Conservation (phyloP, 2,329 filamentous ascomycete species). For the Monosporascus cannonballus region DNA sequence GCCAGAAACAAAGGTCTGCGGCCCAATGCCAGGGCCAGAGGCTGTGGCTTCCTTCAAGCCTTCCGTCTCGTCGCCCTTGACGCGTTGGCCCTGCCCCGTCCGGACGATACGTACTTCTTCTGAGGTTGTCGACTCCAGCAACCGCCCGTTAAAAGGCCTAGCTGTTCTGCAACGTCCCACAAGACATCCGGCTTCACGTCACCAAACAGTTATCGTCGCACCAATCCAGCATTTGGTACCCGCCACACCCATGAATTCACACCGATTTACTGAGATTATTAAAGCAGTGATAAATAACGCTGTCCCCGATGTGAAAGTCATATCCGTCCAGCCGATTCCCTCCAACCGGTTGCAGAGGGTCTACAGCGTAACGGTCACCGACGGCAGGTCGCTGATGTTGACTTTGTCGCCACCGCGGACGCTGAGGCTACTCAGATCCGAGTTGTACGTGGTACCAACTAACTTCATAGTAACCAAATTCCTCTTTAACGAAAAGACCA, state of each 20-base stretch:
- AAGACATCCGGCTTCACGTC: slow-evolving; percentile 20
- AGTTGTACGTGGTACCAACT: slow-evolving; percentile 36
- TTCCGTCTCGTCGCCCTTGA: not conserved
- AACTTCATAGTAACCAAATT: slow-evolving; percentile 41
- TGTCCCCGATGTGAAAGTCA: slow-evolving; percentile 26
- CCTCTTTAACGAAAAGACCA: slow-evolving; percentile 23
- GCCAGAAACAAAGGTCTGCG: not conserved
- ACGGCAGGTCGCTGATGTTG: slow-evolving; percentile 34
- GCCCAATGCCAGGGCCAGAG: not conserved
- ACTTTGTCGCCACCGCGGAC: slow-evolving; percentile 36
- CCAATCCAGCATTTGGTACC: slow-evolving; percentile 15
- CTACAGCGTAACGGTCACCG: slow-evolving; percentile 37
- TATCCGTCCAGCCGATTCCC: slow-evolving; percentile 27
- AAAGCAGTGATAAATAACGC: slow-evolving; percentile 29
- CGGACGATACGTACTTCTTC: not conserved
- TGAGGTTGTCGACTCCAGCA: slow-evolving; percentile 12
- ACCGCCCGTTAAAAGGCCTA: slow-evolving; percentile 19
- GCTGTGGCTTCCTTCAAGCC: not conserved
- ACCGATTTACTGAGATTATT: slow-evolving; percentile 25
- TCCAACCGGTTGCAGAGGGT: slow-evolving; percentile 33
- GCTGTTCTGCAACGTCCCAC: slow-evolving; percentile 21
- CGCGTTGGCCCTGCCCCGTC: not conserved
- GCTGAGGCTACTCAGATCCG: slow-evolving; percentile 39
- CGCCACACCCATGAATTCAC: slow-evolving; percentile 28
- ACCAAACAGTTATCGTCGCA: slow-evolving; percentile 19